phyloP scores from a whole-genome alignment of 2,329 filamentous ascomycete genomes.

The Stagonosporopsis cucurbitacearum region DNA sequence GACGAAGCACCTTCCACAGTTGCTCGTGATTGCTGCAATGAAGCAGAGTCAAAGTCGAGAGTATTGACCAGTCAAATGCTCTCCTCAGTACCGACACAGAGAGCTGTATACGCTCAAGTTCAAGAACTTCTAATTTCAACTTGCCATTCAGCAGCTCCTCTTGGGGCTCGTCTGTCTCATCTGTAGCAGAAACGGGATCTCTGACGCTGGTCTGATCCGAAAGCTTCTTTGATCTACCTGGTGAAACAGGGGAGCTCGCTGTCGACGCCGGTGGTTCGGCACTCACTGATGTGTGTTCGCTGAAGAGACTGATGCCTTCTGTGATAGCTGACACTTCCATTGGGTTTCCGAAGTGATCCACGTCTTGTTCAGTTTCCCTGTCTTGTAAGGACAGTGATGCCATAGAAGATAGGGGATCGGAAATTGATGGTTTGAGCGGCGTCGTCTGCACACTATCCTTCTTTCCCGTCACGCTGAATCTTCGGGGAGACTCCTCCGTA shows the following conservation, averaged over 20 bases:
- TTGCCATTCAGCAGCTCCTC: slow-evolving; percentile 60
- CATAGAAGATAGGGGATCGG: slow-evolving; percentile 27
- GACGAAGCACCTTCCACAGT: slow-evolving; percentile 75
- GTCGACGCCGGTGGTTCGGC: slow-evolving; percentile 6
- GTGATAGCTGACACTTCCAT: slow-evolving; percentile 31
- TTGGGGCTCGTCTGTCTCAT: slow-evolving; percentile 7
- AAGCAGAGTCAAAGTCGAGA: slow-evolving; percentile 76
- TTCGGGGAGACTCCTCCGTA: slow-evolving; percentile 33
- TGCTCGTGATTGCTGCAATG: slow-evolving; percentile 75
- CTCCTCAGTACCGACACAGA: slow-evolving; percentile 73
- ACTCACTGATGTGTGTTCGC: slow-evolving; percentile 22
- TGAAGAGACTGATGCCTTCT: slow-evolving; percentile 37
- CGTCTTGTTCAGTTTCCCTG: slow-evolving; percentile 38
- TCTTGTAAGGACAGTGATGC: slow-evolving; percentile 32
- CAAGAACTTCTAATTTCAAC: slow-evolving; percentile 72
- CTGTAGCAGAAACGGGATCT: slow-evolving; percentile 4
- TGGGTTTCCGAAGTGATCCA: slow-evolving; percentile 37
- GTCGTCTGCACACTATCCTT: slow-evolving; percentile 26
- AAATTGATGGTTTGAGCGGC: slow-evolving; percentile 26
- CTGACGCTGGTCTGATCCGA: slow-evolving; percentile 10
- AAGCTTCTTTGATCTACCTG: background rate
- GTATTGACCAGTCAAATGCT: slow-evolving; percentile 75
- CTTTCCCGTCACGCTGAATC: slow-evolving; percentile 8
- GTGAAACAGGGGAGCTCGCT: slow-evolving; percentile 11
- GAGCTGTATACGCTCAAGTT: slow-evolving; percentile 77